phyloP scores from a whole-genome alignment of 768 basidiomycete species.

The Calocybe indica region DNA sequence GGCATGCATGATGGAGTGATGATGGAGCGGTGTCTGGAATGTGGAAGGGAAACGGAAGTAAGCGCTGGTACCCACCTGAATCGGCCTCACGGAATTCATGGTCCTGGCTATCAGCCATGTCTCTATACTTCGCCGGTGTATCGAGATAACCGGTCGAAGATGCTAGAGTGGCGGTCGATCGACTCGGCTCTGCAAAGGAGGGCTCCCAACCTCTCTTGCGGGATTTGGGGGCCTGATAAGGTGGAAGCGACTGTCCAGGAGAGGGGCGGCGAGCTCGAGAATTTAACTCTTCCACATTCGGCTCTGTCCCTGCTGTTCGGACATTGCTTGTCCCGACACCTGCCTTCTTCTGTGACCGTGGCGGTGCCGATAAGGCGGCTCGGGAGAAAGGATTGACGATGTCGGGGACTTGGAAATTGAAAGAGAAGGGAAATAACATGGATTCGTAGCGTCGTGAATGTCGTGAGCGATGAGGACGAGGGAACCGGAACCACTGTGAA shows the following conservation, averaged over 20 bases:
- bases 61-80: slow-evolving; percentile 13
- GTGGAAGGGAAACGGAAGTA: slow-evolving; percentile 2
- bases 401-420: slow-evolving; percentile 60
- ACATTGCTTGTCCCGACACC: too few relatives aligned
- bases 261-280: too few relatives aligned
- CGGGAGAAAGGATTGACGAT: slow-evolving; percentile 58
- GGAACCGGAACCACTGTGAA: not conserved
- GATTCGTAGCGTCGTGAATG: not conserved
- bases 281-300: too few relatives aligned
- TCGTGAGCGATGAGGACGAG: not conserved
- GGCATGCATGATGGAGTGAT: slow-evolving; percentile 4
- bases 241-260: not conserved
- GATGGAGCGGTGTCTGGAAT: not conserved
- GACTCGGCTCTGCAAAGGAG: slow-evolving; percentile 47
- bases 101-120: slow-evolving; percentile 30
- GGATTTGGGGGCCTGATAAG: slow-evolving; percentile 8
- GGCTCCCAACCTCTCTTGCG: slow-evolving; percentile 63
- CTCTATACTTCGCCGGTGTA: slow-evolving; percentile 59
- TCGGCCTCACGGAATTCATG: slow-evolving; percentile 16
- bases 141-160: slow-evolving; percentile 64
- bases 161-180: slow-evolving; percentile 42
- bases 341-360: slow-evolving; percentile 10
- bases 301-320: too few relatives aligned
- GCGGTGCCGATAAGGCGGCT: slow-evolving; percentile 3
- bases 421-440: slow-evolving; percentile 69